Evolutionary conservation across 495 filamentous ascomycete genomes (phyloP).

Genomic region (Aspergillus olivimuriae): DNA sequence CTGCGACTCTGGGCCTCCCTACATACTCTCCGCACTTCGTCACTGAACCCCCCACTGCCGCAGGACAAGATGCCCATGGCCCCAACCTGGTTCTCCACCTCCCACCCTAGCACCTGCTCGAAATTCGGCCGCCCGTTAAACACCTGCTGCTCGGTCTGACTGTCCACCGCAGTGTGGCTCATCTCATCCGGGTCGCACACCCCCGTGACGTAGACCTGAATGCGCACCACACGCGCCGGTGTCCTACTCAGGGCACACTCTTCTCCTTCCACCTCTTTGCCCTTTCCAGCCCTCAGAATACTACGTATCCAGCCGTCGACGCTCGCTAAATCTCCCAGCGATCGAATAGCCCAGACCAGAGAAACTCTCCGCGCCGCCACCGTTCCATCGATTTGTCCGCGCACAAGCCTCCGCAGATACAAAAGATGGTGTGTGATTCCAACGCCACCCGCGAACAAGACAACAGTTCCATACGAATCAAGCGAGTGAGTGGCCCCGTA

Average conservation of each 20-base stretch:
- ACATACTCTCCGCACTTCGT: neutral
- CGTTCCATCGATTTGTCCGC: slow-evolving; percentile 52
- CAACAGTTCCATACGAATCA: slow-evolving; percentile 67
- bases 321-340: neutral
- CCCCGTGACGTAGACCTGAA: neutral
- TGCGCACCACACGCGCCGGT: neutral
- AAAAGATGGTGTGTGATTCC: slow-evolving; percentile 73
- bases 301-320: neutral
- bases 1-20: neutral
- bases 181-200: neutral
- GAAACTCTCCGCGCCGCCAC: slow-evolving; percentile 61
- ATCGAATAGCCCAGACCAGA: slow-evolving; percentile 45
- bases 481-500: slow-evolving; percentile 58
- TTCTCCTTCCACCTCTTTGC: neutral
- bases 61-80: slow-evolving; percentile 1
- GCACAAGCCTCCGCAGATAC: slow-evolving; percentile 59
- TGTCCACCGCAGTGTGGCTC: neutral
- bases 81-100: neutral
- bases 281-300: neutral
- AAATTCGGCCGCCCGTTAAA: neutral
- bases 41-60: slow-evolving; percentile 2
- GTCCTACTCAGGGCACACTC: neutral
- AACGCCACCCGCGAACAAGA: slow-evolving; percentile 69
- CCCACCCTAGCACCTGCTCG: neutral
- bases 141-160: neutral